A percentile compares a stretch with the other conserved stretches of the same genome.
phyloP scores from a whole-genome alignment of 805 yeast species.

The Kuraishia floccosa region DNA sequence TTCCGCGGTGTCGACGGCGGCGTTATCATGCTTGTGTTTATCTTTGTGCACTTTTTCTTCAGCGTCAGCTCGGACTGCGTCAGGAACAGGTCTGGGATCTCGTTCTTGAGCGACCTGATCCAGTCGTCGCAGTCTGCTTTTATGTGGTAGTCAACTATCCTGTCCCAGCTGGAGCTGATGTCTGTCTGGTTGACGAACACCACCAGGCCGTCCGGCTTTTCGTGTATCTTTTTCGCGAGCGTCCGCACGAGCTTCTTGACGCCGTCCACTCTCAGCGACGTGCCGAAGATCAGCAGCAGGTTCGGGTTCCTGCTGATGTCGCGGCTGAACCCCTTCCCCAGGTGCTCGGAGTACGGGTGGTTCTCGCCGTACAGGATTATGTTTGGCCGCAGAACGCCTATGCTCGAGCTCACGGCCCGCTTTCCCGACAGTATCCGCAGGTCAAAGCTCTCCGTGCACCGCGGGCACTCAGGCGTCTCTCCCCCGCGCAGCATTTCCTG shows the following conservation, averaged over 20 bases:
- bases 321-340: constrained; percentile 54
- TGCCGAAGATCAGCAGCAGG: constrained; percentile 79
- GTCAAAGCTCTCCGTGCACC: constrained; percentile 45
- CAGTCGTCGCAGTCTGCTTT: constrained; percentile 76
- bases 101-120: constrained; percentile 40
- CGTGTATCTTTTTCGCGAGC: constrained; percentile 60
- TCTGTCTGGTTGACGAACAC: constrained; percentile 65
- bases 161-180: constrained; percentile 56
- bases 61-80: constrained; percentile 25
- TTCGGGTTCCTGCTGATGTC: constrained; percentile 69
- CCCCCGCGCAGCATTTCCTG: constrained; percentile 43
- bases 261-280: constrained; percentile 86
- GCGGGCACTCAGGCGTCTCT: constrained; percentile 65
- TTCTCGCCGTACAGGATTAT: constrained; percentile 91
- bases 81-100: constrained; percentile 53
- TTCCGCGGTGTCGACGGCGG: no score
- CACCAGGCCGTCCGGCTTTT: constrained; percentile 65
- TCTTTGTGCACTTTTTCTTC: constrained; percentile 2
- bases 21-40: no score
- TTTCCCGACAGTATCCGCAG: constrained; percentile 60
- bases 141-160: constrained; percentile 69
- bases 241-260: constrained; percentile 67
- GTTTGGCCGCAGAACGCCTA: constrained; percentile 78
- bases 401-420: constrained; percentile 54
- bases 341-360: constrained; percentile 78